These are phyloP conservation scores for Striga hermonthica DNA, from an alignment of 305 asterid species.

Conservation along the genomic window DNA sequence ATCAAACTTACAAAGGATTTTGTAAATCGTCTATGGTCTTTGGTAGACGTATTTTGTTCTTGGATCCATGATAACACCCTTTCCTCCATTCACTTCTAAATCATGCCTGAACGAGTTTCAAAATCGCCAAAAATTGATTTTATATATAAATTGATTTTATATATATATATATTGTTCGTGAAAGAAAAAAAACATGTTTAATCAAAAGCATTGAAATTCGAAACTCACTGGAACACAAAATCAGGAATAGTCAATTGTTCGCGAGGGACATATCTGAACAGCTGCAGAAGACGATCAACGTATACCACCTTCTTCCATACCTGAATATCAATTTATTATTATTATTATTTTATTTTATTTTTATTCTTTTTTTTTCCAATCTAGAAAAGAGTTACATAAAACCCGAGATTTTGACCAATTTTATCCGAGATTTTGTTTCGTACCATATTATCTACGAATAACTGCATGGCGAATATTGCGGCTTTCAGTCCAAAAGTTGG, in stretches of 20 bases:
- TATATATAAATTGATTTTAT: no score
- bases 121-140: not conserved
- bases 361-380: no score
- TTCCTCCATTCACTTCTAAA: slow-evolving; percentile 93
- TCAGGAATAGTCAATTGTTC: slow-evolving; percentile 93
- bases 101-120: slow-evolving; percentile 68
- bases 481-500: slow-evolving; percentile 75
- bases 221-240: slow-evolving; percentile 94
- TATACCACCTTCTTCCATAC: slow-evolving; percentile 98
- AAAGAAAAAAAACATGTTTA: not conserved
- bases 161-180: not conserved
- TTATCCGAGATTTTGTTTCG: not conserved
- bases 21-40: slow-evolving; percentile 42
- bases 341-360: not conserved
- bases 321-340: slow-evolving; percentile 39
- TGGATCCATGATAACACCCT: slow-evolving; percentile 88
- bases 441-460: slow-evolving; percentile 68
- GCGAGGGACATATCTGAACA: slow-evolving; percentile 86
- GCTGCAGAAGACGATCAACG: slow-evolving; percentile 91
- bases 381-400: not conserved
- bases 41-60: slow-evolving; percentile 90
- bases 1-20: not conserved
- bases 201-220: slow-evolving; percentile 37
- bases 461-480: slow-evolving; percentile 63
- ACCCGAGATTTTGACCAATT: not conserved